These are phyloP conservation scores for Capillidium heterosporum DNA, from an alignment of 371 early-diverging fungal genomes.

Conservation along the genomic window DNA sequence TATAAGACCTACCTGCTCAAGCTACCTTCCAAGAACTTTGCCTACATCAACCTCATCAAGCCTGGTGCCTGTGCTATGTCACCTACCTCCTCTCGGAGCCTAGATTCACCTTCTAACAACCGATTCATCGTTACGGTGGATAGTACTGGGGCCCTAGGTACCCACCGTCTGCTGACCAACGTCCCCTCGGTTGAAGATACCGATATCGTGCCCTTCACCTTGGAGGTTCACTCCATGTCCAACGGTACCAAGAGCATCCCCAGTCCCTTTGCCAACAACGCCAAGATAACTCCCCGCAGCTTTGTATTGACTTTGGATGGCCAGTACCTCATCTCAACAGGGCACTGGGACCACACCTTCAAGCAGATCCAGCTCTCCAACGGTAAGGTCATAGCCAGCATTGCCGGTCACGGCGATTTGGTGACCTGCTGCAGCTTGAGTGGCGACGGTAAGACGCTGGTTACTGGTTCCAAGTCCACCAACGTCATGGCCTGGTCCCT, in stretches of 20 bases:
- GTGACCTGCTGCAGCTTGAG: constrained; percentile 30
- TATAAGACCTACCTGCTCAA: constrained; percentile 5
- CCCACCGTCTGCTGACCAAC: neutral
- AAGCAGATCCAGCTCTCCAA: constrained; percentile 12
- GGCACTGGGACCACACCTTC: constrained; percentile 25
- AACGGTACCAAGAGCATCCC: neutral
- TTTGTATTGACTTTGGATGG: constrained; percentile 21
- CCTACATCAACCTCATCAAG: neutral
- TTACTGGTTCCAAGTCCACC: constrained; percentile 47
- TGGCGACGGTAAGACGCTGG: constrained; percentile 26
- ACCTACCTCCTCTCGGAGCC: neutral
- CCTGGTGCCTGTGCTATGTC: neutral
- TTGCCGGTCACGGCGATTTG: constrained; percentile 37
- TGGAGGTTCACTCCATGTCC: neutral
- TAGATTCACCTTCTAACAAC: neutral
- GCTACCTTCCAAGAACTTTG: neutral
- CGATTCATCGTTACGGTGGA: constrained; percentile 1
- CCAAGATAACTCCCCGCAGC: constrained; percentile 19
- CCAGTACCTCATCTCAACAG: constrained; percentile 17
- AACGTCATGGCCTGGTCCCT: constrained; percentile 34
- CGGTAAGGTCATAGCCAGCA: constrained; percentile 13
- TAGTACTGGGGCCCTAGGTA: neutral
- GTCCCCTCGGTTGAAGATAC: neutral
- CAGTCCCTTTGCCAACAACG: constrained; percentile 11
- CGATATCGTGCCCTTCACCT: neutral